Base-by-base conservation (phyloP, 768 basidiomycete genomes). In the Termitomyces sp. region DNA sequence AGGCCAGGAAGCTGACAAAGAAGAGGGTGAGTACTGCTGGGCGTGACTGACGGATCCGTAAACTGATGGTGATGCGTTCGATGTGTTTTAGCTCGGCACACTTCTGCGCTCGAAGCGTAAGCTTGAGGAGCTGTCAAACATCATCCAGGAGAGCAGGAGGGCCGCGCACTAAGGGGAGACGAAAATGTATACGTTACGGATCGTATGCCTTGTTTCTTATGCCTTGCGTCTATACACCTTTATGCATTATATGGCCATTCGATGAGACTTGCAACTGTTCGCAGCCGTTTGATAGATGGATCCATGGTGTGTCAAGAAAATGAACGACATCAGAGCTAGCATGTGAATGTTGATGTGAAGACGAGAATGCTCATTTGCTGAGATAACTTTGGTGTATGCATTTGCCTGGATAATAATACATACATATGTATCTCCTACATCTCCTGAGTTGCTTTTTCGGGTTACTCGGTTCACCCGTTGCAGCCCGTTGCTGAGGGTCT, bases 1-100 rank as follows among this genome's bases (percentile, higher is more conserved):
- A 96, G 81, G 96, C 96, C 62, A 86, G 94, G 77, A 98, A 98
- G 83, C 82, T 98, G 84, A 96, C 95, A 69, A 99, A 99, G 89
- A 98, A 96, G 84, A 89, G 95, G 84, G 96, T 97, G 72, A 59
- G 67, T 69, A 89, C 12, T 86, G 42, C 6, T 57, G 16, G 50
- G 35, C 33, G 56, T 56, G 42, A 36, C 55, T 46, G 3, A 7
- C 11, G 60, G 24, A 48, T 15, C 40, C n/a, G 40, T 6, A 20
- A 22, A 39, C 60, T 55, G 48, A 58, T 54, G 61, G 61, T 57
- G 40, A 60, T 59, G n/a, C n/a, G n/a, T n/a, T n/a, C n/a, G n/a
- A n/a, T n/a, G n/a, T n/a, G 40, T 51, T 32, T 60, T 70, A 95
- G 94, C 89, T 99, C 71, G 97, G 97, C 40, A 98, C 97, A n/a